These are phyloP conservation scores for Zygoascus bituminiphila DNA, from an alignment of 805 yeast genomes.

Conservation along the genomic window DNA sequence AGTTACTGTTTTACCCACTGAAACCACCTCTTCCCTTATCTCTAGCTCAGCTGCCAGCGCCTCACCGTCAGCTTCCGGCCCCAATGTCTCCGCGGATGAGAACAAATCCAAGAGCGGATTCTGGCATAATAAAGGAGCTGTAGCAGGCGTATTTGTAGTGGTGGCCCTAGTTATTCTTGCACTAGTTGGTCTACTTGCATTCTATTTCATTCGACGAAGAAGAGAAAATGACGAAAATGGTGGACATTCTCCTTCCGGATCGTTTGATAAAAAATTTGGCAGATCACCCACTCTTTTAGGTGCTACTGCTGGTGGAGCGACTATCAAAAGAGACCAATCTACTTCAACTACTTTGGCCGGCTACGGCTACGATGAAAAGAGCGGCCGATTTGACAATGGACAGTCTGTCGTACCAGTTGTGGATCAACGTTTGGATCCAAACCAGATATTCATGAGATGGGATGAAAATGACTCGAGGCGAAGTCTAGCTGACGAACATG, in stretches of 20 bases:
- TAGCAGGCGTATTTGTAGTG: constrained; percentile 76
- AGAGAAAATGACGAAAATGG: not conserved
- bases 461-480: constrained; percentile 39
- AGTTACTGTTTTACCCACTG: constrained; percentile 20
- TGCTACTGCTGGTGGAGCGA: constrained; percentile 11
- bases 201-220: constrained; percentile 27
- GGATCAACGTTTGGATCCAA: constrained; percentile 58
- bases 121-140: constrained; percentile 64
- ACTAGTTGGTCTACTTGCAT: constrained; percentile 37
- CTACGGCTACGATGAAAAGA: constrained; percentile 20
- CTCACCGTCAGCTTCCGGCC: constrained; percentile 9
- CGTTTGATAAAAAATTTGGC: not conserved
- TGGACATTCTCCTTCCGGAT: not conserved
- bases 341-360: constrained; percentile 17
- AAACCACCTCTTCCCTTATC: constrained; percentile 11
- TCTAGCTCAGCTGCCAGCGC: constrained; percentile 10
- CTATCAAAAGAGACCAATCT: constrained; percentile 12
- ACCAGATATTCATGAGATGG: constrained; percentile 41
- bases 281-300: constrained; percentile 2
- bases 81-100: constrained; percentile 1
- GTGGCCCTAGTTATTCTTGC: constrained; percentile 58
- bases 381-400: constrained; percentile 22
- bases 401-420: constrained; percentile 32
- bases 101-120: constrained; percentile 29
- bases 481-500: constrained; percentile 47